Evolutionary conservation across 1,284 basidiomycete genomes (phyloP), one percentile per base, ranked within the genome.

Genomic region (Phylloboletellus chloephorus): DNA sequence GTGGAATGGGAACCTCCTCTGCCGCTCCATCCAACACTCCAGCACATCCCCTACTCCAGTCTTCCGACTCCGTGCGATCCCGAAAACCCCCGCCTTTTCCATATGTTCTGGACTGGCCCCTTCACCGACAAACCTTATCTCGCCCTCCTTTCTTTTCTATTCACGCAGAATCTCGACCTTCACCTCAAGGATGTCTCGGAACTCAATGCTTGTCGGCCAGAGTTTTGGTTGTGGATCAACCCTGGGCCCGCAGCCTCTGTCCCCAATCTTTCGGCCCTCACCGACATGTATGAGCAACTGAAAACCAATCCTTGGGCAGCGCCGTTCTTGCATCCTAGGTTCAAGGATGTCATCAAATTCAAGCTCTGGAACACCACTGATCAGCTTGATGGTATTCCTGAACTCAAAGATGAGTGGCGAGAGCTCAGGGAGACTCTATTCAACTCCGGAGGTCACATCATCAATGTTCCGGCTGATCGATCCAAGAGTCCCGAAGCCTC

Each of bases 321-420:
- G 3, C 88, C 89, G 0, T 88, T 92, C 68, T 67, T 92, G 12
- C 84, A 92, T 60, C 75, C 75, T 15, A 72, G 87, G 39, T 91
- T 92, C 67, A 73, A 78, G 43, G 82, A 88, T 46, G 74, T 86
- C 13, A 79, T 92, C 60, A 77, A 84, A 55, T 92, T 92, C 69
- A 87, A 82, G 57, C 72, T 91, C 56, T 92, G 88, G 88, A 91
- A 92, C 58, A 91, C 89, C 25, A 91, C 88, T 3, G 88, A 90
- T 53, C 88, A 90, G 52, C 68, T 92, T 28, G 89, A 92, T 50
- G 80, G 82, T 26, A 72, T 90, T 2, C 77, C 79, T 4, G 89
- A 92, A 60, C 64, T 91, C 31, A 76, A 73, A 50, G 71, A 83
- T 37, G 83, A 88, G 54, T 92, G 89, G 89, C 71, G 88, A 34